Conservation (phyloP, 371 early-diverging fungal genomes). For the Rozella allomycis region DNA sequence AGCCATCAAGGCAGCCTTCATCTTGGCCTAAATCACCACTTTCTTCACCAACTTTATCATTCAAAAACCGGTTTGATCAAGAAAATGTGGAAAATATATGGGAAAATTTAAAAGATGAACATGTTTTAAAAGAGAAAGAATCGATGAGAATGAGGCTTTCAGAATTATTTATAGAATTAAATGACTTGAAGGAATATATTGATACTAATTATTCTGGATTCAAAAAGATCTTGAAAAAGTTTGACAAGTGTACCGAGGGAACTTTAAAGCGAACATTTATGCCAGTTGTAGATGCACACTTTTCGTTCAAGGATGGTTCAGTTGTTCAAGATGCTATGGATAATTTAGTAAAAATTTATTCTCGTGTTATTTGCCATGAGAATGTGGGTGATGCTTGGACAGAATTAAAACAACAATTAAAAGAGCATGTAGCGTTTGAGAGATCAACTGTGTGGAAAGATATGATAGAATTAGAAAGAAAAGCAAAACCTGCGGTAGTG, state of each 20-base stretch:
- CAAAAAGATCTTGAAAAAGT: neutral
- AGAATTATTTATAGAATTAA: neutral
- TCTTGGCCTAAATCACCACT: no score
- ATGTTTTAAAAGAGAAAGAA: neutral
- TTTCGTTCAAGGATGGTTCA: neutral
- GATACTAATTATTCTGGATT: neutral
- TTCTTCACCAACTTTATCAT: no score
- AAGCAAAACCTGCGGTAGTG: slow-evolving; percentile 11
- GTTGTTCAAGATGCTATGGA: neutral
- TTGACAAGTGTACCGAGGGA: neutral
- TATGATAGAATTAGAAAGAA: slow-evolving; percentile 72
- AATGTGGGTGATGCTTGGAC: slow-evolving; percentile 28
- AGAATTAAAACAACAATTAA: slow-evolving; percentile 52
- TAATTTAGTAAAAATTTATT: neutral
- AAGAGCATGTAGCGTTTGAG: slow-evolving; percentile 83
- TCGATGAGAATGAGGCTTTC: neutral
- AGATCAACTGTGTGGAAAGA: slow-evolving; percentile 93
- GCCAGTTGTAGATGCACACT: neutral
- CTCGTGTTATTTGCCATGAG: neutral
- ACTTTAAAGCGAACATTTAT: neutral
- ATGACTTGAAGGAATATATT: neutral
- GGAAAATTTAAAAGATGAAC: neutral
- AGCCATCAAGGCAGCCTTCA: no score
- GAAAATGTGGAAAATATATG: no score
- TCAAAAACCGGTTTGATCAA: no score